These are phyloP conservation scores for Tulasnella sp. DNA, from an alignment of 768 basidiomycete species.

Conservation along the genomic window DNA sequence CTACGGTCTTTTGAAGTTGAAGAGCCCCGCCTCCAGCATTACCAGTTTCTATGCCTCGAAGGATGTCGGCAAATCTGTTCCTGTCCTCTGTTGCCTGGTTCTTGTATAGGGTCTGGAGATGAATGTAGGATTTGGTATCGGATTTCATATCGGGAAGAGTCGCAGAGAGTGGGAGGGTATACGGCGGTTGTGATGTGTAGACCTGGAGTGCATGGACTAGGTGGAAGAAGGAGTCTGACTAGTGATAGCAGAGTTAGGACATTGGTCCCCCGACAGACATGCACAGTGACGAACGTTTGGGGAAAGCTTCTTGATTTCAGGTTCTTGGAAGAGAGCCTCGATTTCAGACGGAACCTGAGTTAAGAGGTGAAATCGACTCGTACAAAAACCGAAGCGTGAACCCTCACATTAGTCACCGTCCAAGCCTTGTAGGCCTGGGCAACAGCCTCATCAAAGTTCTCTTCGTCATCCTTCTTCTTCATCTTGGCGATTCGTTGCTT, in stretches of 20 bases:
- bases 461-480: conserved; percentile 73
- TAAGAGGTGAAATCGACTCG: background rate
- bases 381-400: background rate
- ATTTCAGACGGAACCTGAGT: conserved; percentile 68
- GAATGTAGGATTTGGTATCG: conserved; percentile 68
- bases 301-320: conserved; percentile 35
- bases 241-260: background rate
- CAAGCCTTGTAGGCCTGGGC: conserved; percentile 76
- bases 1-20: conserved; percentile 28
- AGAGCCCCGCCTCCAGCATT: conserved; percentile 29
- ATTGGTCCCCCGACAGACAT: background rate
- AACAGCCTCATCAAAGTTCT: conserved; percentile 94
- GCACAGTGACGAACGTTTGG: conserved; percentile 26
- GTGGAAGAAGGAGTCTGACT: conserved; percentile 61
- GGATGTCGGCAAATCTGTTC: conserved; percentile 29
- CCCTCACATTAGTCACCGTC: conserved; percentile 36
- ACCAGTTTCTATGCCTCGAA: conserved; percentile 36
- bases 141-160: conserved; percentile 95
- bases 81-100: conserved; percentile 60
- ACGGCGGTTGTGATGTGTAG: conserved; percentile 41
- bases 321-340: conserved; percentile 47
- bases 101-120: conserved; percentile 78
- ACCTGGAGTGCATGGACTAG: conserved; percentile 60
- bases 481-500: conserved; percentile 50
- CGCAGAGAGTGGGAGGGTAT: conserved; percentile 70